These are phyloP conservation scores for Lasiosphaeriaceae sp. DNA, from an alignment of 495 filamentous ascomycete species.

Conservation along the genomic window DNA sequence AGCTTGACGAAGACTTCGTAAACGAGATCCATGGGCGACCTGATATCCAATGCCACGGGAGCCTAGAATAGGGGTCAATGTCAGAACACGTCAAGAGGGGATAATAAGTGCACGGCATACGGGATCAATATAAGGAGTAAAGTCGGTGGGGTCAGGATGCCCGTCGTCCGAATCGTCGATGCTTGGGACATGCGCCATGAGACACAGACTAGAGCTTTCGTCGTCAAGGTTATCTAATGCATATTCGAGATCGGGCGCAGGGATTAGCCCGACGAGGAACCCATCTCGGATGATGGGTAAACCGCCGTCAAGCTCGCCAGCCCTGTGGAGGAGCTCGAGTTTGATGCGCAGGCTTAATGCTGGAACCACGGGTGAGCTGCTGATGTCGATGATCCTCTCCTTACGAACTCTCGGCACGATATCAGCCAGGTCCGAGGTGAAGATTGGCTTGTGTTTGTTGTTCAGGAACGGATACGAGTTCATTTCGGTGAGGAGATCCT, in stretches of 20 bases:
- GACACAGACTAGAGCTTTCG: slow-evolving; percentile 67
- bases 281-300: slow-evolving; percentile 78
- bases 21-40: slow-evolving; percentile 89
- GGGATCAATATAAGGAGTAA: slow-evolving; percentile 87
- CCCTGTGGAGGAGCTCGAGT: slow-evolving; percentile 73
- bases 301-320: slow-evolving; percentile 88
- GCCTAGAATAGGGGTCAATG: slow-evolving; percentile 43
- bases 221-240: slow-evolving; percentile 77
- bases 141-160: slow-evolving; percentile 69
- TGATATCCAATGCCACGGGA: slow-evolving; percentile 81
- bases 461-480: slow-evolving; percentile 95
- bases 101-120: slow-evolving; percentile 37
- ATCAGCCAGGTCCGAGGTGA: slow-evolving; percentile 79
- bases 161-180: slow-evolving; percentile 57
- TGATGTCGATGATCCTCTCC: slow-evolving; percentile 84
- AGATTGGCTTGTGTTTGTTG: slow-evolving; percentile 86
- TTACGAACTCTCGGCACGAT: slow-evolving; percentile 72
- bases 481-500: slow-evolving; percentile 92
- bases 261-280: slow-evolving; percentile 85
- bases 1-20: slow-evolving; percentile 97
- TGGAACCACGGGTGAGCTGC: slow-evolving; percentile 67
- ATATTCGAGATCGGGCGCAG: slow-evolving; percentile 91
- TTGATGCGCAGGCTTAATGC: slow-evolving; percentile 73
- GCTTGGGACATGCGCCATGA: slow-evolving; percentile 67
- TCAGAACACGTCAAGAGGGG: not conserved